Evolutionary conservation across 116 monocot genomes (phyloP).

Genomic region (Dioscorea cayenensis): DNA sequence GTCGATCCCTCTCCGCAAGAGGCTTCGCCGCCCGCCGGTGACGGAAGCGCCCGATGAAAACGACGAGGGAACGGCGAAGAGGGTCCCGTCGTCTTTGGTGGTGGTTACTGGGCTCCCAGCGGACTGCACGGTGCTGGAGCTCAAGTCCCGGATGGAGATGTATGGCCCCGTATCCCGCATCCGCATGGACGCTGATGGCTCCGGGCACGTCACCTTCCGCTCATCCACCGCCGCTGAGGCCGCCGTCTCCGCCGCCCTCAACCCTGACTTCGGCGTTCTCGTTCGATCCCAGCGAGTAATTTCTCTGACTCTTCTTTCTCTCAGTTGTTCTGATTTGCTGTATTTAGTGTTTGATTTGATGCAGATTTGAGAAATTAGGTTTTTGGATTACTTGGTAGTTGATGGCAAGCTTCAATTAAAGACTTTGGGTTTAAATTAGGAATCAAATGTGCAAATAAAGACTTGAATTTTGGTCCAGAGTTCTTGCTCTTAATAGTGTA

Average conservation of each 20-base stretch:
- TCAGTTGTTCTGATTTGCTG: neutral
- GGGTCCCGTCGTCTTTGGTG: slow-evolving; percentile 15
- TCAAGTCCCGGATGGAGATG: slow-evolving; percentile 73
- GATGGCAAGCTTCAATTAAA: no score
- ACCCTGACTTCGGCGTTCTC: slow-evolving; percentile 35
- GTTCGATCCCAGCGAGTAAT: slow-evolving; percentile 43
- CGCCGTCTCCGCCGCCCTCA: slow-evolving; percentile 56
- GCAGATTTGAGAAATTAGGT: neutral
- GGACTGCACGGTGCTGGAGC: slow-evolving; percentile 72
- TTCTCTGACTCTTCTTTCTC: neutral
- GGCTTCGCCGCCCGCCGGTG: neutral
- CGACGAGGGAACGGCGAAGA: neutral
- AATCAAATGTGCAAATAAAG: no score
- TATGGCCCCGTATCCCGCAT: slow-evolving; percentile 70
- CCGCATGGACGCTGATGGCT: slow-evolving; percentile 45
- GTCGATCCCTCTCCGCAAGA: neutral
- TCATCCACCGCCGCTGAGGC: slow-evolving; percentile 39
- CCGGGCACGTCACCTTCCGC: slow-evolving; percentile 58
- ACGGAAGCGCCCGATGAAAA: neutral
- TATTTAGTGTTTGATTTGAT: neutral
- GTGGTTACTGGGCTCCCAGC: slow-evolving; percentile 53
- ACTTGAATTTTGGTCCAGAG: no score
- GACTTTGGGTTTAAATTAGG: no score
- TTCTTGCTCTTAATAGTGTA: no score
- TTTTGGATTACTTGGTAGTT: no score